Conservation (phyloP, 2,329 filamentous ascomycete species). For the Cryoendolithus antarcticus region DNA sequence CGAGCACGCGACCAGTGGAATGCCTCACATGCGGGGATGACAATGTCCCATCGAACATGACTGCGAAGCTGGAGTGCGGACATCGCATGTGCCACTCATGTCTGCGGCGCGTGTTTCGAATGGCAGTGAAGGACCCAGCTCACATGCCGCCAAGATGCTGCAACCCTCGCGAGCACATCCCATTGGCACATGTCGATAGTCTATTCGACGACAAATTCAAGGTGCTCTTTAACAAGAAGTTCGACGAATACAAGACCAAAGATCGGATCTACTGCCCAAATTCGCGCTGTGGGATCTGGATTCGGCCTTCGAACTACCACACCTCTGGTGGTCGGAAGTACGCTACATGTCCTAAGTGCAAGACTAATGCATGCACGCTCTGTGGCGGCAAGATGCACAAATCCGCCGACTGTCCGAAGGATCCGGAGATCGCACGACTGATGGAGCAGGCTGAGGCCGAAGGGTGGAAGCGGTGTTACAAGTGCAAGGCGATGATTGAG, state of each 20-base stretch:
- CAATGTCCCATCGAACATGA: constrained; percentile 49
- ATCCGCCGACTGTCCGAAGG: constrained; percentile 55
- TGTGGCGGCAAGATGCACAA: constrained; percentile 68
- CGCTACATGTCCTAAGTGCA: constrained; percentile 59
- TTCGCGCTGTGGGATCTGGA: constrained; percentile 64
- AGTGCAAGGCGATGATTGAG: constrained; percentile 63
- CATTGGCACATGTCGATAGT: constrained; percentile 61
- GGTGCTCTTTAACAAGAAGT: constrained; percentile 68
- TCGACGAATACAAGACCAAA: constrained; percentile 59
- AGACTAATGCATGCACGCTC: constrained; percentile 58
- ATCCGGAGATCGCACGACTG: constrained; percentile 53
- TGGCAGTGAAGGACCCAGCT: constrained; percentile 63
- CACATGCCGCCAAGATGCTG: constrained; percentile 84
- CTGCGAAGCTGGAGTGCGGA: constrained; percentile 61
- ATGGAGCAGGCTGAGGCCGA: constrained; percentile 52
- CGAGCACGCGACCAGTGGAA: constrained; percentile 31
- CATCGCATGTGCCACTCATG: constrained; percentile 74
- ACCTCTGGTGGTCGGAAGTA: constrained; percentile 44
- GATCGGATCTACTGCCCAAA: constrained; percentile 69
- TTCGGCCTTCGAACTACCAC: constrained; percentile 58
- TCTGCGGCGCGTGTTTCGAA: constrained; percentile 59
- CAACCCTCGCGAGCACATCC: constrained; percentile 53
- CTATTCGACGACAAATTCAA: constrained; percentile 67
- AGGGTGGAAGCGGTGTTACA: constrained; percentile 65
- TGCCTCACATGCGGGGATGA: constrained; percentile 56